A percentile compares a stretch with the other conserved stretches of the same genome.
These are phyloP conservation scores for Metschnikowia rubicola DNA, from an alignment of 805 yeast species.

Conservation along the genomic window DNA sequence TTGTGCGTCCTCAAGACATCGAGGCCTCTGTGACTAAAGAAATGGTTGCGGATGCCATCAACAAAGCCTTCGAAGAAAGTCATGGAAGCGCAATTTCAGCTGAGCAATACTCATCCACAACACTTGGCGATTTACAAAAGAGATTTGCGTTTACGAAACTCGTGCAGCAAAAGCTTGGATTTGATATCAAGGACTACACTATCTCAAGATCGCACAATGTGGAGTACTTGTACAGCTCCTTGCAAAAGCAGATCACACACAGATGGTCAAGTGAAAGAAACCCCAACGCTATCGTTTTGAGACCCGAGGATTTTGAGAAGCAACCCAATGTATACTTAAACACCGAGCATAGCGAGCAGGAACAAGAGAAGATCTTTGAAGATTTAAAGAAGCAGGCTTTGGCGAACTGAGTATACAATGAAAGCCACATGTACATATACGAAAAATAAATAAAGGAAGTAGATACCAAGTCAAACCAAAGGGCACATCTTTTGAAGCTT, in stretches of 20 bases:
- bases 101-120: conserved; percentile 2
- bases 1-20: conserved; percentile 24
- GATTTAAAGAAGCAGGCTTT: conserved; percentile 46
- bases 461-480: background rate
- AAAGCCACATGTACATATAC: conserved; percentile 10
- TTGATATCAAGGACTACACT: conserved; percentile 51
- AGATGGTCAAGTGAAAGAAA: conserved; percentile 57
- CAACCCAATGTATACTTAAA: conserved; percentile 52
- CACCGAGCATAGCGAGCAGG: conserved; percentile 44
- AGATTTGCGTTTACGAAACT: conserved; percentile 50
- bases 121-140: conserved; percentile 36
- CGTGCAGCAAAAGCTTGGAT: conserved; percentile 47
- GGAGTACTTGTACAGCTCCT: conserved; percentile 35
- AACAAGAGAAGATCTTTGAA: conserved; percentile 44
- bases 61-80: conserved; percentile 20
- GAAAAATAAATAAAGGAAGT: background rate
- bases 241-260: conserved; percentile 36
- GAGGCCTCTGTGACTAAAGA: conserved; percentile 27
- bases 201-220: conserved; percentile 42
- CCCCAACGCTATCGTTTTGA: conserved; percentile 71
- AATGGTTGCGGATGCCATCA: conserved; percentile 24
- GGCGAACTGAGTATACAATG: conserved; percentile 1
- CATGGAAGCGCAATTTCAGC: conserved; percentile 10
- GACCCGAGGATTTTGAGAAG: conserved; percentile 51
- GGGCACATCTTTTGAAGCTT: background rate